Base-by-base conservation (phyloP, 306 rosid genomes). In the Calophaca sinica region DNA sequence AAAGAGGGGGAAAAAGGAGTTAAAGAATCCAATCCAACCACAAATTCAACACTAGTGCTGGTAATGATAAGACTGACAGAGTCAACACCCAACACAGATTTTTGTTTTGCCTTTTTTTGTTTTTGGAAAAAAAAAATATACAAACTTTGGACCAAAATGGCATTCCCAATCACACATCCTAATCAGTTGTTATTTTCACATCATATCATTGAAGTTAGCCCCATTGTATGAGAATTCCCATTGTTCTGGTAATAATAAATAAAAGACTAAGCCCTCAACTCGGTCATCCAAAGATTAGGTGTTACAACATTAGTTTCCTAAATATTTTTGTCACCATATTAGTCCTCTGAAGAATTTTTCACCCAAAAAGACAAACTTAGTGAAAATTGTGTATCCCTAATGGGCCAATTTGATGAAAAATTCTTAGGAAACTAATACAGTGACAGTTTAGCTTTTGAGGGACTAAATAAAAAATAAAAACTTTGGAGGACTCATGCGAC, bases 1-100 rank as follows among this genome's bases (percentile, higher is more conserved):
- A 42, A 42, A 59, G 12, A 84, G 5, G 63, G 78, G 41, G 64
- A 52, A 55, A 79, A 41, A 44, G 28, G 41, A 68, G 79, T 78
- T 70, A 69, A 49, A 28, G 33, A 46, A 51, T 28, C 41, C 60
- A 59, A 74, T 76, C 11, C 8, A 28, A 68, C 8, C 51, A 36
- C 13, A 62, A 41, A 67, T 46, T 70, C 42, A 80, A 35, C 36
- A 41, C 68, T 57, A 53, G 12, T 39, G 8, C 2, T 14, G 44
- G 20, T 20, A 72, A 60, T 7, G 26, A 36, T 11, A 61, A 44
- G 48, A 12, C 41, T 39, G 44, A 42, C 35, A 38, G 70, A 36
- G 31, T 33, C 8, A 67, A 53, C 31, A 72, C 8, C 45, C 29
- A 58, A 42, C 62, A 80, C 12, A 60, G n/a, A 58, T 8, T 67